Base-by-base conservation (phyloP, 2,329 filamentous ascomycete genomes). In the Talaromyces marneffei region DNA sequence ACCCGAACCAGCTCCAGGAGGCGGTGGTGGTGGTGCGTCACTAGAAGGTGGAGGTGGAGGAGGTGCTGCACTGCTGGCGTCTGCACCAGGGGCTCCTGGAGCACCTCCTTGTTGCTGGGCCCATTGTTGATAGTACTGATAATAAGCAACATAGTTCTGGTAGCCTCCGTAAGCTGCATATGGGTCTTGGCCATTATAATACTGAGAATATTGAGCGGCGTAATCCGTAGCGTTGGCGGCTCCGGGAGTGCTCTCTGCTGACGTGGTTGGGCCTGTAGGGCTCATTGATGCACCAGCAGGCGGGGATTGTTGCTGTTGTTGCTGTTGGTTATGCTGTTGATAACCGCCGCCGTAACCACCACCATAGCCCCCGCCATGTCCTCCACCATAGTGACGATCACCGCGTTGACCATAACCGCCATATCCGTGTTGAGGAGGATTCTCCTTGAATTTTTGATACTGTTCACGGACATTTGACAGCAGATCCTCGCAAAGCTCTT, bases 161-260 rank as follows among this genome's bases (percentile, higher is more conserved):
- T 94, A 97, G 59, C 93, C 93, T 64, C 93, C 93, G 68, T 94
- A 97, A 8, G 90, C 87, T 44, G 91, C 91, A 73, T 97, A 97
- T 0, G 92, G 93, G 70, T 97, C 91, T 65, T 84, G 80, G 59
- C 77, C 78, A 29, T 58, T 59, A 65, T 92, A 93, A 74, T 95
- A 94, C 72, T 92, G 88, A 2, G 90, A 88, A 73, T 95, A 95
- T 70, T 93, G 89, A 18, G 88, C 86, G 57, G 85, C 85, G 73
- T 94, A 94, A 68, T 95, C 89, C 27, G 82, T 75, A 10, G 83
- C 76, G 57, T 63, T 67, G 46, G 65, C 65, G 25, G 71, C 66
- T 40, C 63, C 66, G 16, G 67, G 65, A 52, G 67, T 63, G 12
- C 64, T 65, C n/a, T 71, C 64, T 20, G 66, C 70, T 20, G 78